These are phyloP conservation scores for Patellaria atrata DNA, from an alignment of 495 filamentous ascomycete species.

Conservation along the genomic window DNA sequence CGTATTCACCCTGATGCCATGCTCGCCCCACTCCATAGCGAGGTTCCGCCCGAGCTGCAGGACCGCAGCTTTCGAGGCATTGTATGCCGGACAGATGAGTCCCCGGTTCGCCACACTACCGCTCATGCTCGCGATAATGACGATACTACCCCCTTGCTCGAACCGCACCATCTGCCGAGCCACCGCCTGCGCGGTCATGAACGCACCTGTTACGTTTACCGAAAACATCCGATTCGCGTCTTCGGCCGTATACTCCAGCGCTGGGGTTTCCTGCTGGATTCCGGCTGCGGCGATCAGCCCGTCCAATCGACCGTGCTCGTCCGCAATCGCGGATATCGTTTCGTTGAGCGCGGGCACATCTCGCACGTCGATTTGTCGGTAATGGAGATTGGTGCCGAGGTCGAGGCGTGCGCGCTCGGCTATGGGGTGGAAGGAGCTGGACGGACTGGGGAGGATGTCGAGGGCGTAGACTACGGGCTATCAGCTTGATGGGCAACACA, in stretches of 20 bases:
- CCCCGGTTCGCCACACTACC: conserved; percentile 59
- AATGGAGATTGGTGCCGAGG: conserved; percentile 55
- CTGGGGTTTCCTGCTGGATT: conserved; percentile 12
- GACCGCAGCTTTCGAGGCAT: conserved; percentile 55
- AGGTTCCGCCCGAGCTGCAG: conserved; percentile 48
- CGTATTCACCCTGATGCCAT: conserved; percentile 89
- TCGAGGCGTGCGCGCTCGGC: conserved; percentile 48
- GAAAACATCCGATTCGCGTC: conserved; percentile 59
- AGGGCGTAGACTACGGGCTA: conserved; percentile 39
- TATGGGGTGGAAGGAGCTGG: conserved; percentile 45
- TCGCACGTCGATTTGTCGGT: conserved; percentile 78
- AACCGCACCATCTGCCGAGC: conserved; percentile 66
- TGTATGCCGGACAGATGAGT: conserved; percentile 52
- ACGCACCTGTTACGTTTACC: conserved; percentile 64
- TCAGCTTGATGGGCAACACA: conserved; percentile 5
- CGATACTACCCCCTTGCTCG: conserved; percentile 56
- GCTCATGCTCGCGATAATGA: conserved; percentile 61
- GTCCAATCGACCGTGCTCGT: conserved; percentile 57
- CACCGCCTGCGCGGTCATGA: conserved; percentile 56
- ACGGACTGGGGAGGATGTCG: conserved; percentile 39
- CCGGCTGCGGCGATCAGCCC: conserved; percentile 57
- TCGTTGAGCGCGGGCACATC: conserved; percentile 52
- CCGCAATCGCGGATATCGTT: conserved; percentile 52
- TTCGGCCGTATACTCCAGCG: conserved; percentile 42
- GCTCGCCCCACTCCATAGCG: conserved; percentile 64